Evolutionary conservation across 495 filamentous ascomycete species (phyloP).

Genomic region (Podospora pseudoanserina): DNA sequence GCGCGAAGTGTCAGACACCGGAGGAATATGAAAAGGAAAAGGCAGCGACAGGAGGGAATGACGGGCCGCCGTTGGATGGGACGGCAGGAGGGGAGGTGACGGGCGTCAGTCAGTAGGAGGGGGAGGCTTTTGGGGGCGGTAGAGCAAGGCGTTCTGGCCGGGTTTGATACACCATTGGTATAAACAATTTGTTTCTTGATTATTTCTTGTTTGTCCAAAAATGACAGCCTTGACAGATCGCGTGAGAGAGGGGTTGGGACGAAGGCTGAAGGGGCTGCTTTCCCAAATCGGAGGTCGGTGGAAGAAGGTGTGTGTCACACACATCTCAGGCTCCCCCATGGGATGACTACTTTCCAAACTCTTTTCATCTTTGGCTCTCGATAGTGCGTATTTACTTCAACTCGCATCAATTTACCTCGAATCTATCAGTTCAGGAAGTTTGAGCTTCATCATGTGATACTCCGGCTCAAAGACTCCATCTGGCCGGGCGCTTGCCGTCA

Average conservation of each 20-base stretch:
- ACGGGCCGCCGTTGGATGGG: conserved; percentile 41
- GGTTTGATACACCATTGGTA: neutral
- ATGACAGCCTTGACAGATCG: neutral
- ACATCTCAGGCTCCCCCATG: neutral
- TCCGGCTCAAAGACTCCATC: neutral
- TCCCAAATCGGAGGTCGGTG: neutral
- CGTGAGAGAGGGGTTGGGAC: neutral
- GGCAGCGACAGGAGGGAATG: conserved; percentile 30
- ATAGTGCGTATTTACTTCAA: neutral
- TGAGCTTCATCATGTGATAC: neutral
- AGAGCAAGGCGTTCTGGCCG: conserved; percentile 1
- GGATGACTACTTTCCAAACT: neutral
- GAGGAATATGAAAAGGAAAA: conserved; percentile 83
- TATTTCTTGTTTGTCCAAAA: neutral
- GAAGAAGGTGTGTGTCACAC: conserved; percentile 1
- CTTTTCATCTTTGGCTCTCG: too few relatives aligned
- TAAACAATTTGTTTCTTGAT: neutral
- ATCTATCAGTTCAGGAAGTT: neutral
- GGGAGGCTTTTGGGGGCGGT: neutral
- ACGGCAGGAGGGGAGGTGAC: conserved; percentile 41
- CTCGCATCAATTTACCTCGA: neutral
- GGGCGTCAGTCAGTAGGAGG: conserved; percentile 35
- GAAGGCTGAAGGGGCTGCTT: neutral
- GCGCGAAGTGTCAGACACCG: conserved; percentile 90
- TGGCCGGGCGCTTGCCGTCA: neutral